A percentile compares a stretch with the other conserved stretches of the same genome.
phyloP scores from a whole-genome alignment of 2,329 filamentous ascomycete species.

The Aspergillus udagawae region DNA sequence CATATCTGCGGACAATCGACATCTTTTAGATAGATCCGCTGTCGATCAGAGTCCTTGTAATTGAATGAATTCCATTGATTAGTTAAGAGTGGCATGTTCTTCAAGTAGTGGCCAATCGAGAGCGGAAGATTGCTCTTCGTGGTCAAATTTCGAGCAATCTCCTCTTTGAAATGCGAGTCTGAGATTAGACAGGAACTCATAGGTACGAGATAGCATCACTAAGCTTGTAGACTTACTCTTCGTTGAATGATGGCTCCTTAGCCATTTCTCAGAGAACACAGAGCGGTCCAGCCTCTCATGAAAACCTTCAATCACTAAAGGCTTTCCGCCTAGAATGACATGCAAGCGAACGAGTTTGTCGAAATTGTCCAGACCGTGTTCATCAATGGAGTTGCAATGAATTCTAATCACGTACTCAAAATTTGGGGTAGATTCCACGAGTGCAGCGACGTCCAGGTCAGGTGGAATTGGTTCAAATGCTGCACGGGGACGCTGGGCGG shows the following conservation, averaged over 20 bases:
- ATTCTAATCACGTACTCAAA: conserved; percentile 85
- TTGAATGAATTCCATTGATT: conserved; percentile 74
- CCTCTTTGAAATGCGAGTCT: conserved; percentile 51
- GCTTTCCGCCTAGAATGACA: conserved; percentile 80
- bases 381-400: conserved; percentile 70
- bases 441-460: conserved; percentile 68
- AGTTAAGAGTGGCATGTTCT: conserved; percentile 77
- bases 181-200: conserved; percentile 12
- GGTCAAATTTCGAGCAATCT: conserved; percentile 77
- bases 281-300: conserved; percentile 68
- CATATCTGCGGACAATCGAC: conserved; percentile 91
- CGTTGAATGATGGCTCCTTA: conserved; percentile 71
- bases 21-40: conserved; percentile 92
- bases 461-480: conserved; percentile 90
- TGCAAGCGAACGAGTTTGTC: conserved; percentile 80
- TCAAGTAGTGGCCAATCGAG: conserved; percentile 84
- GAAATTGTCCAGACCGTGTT: conserved; percentile 72
- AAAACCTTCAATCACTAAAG: conserved; percentile 88
- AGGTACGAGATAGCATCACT: background rate
- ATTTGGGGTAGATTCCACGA: conserved; percentile 76
- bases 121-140: conserved; percentile 72
- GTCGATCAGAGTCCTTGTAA: conserved; percentile 72
- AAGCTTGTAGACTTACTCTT: conserved; percentile 57
- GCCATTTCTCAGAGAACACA: conserved; percentile 77
- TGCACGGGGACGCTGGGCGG: conserved; percentile 72